Base-by-base conservation (phyloP, 1,139 yeast genomes). In the Yamadazyma oceani region DNA sequence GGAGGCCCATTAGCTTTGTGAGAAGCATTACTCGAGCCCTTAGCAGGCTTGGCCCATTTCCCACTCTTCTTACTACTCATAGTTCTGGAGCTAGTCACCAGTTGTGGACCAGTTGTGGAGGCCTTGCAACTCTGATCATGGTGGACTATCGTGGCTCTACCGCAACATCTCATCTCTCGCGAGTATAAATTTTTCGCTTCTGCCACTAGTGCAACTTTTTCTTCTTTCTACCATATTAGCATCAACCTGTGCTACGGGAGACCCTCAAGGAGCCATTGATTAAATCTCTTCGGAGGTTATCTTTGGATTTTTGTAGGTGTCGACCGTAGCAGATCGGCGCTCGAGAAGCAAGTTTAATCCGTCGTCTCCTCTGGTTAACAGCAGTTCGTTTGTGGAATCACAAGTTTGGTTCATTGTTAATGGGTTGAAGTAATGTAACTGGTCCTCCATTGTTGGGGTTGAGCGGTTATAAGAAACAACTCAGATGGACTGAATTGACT, bases 251-350 rank as follows among this genome's bases (percentile, higher is more conserved):
- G 81, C 65, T 70, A 58, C 58, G 68, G 66, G 54, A 58, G 55
- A 49, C 62, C 48, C 74, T 67, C 75, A 66, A 64, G 46, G 39
- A 46, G 53, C 32, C 35, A 19, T 25, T 39, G 48, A 43, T 49
- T 62, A 62, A 63, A 62, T 55, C 53, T 50, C 52, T 57, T 34
- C 37, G 62, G 66, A 34, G 44, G 62, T 62, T 64, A 50, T 50
- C 50, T 38, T 40, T 38, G 42, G 42, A 53, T 54, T 58, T 69
- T 65, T 66, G 73, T 45, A 45, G 51, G 50, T 28, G 57, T 59
- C 62, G 53, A 57, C 66, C 61, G 67, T 66, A 64, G 73, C 84
- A 73, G 78, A 58, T 80, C 84, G 83, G 77, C 83, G 85, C 85
- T 69, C 71, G 86, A 53, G 85, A 73, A 73, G 78, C 75, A 68